These are phyloP conservation scores for Colletotrichum neosansevieriae DNA, from an alignment of 2,329 filamentous ascomycete species.

Conservation along the genomic window DNA sequence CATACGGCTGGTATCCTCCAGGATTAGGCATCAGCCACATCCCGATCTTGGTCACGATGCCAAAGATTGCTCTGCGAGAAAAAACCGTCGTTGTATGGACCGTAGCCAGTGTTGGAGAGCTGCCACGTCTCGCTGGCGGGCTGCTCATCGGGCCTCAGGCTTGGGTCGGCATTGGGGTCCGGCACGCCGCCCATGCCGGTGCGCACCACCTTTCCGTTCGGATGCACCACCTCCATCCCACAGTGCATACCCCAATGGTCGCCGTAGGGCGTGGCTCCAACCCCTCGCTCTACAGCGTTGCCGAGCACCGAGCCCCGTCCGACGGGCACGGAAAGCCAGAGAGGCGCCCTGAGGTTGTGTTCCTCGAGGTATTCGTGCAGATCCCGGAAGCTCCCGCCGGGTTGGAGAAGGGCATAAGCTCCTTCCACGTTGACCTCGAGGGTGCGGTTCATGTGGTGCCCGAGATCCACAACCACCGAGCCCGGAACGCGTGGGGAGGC, in stretches of 20 bases:
- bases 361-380: constrained; percentile 51
- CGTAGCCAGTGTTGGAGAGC: constrained; percentile 56
- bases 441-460: constrained; percentile 55
- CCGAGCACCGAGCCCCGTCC: constrained; percentile 60
- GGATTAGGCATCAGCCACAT: constrained; percentile 66
- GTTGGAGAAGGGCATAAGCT: constrained; percentile 56
- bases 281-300: constrained; percentile 58
- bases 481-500: constrained; percentile 56
- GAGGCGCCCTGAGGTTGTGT: constrained; percentile 49
- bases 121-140: constrained; percentile 56
- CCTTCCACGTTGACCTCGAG: constrained; percentile 54
- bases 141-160: constrained; percentile 41
- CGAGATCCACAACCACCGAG: constrained; percentile 57
- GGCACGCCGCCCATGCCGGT: constrained; percentile 53
- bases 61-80: constrained; percentile 63
- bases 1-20: constrained; percentile 55
- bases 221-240: constrained; percentile 58
- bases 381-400: constrained; percentile 55
- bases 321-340: constrained; percentile 59
- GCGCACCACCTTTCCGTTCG: constrained; percentile 55
- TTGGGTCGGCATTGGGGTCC: constrained; percentile 32
- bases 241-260: constrained; percentile 57
- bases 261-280: constrained; percentile 60
- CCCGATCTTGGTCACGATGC: constrained; percentile 66
- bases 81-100: constrained; percentile 54